A percentile compares a stretch with the other conserved stretches of the same genome.
Conservation (phyloP, 805 yeast species). For the Cyberlindnera petersonii region DNA sequence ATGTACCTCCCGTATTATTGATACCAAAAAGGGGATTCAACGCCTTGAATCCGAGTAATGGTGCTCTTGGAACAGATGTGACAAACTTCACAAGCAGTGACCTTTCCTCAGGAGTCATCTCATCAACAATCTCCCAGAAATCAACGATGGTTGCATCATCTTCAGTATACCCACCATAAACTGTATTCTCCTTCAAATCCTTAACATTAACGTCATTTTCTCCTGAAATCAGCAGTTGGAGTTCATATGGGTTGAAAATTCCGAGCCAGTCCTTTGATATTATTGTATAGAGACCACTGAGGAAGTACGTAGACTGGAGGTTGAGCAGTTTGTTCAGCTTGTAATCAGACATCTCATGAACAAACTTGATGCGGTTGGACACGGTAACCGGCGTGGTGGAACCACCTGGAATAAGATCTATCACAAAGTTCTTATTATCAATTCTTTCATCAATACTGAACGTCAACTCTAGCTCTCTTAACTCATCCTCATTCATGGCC, state of each 20-base stretch:
- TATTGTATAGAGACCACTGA: slow-evolving; percentile 66
- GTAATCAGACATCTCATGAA: slow-evolving; percentile 74
- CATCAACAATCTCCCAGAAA: slow-evolving; percentile 75
- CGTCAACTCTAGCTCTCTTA: slow-evolving; percentile 52
- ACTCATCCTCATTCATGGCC: slow-evolving; percentile 48
- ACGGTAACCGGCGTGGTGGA: slow-evolving; percentile 49
- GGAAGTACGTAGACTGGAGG: slow-evolving; percentile 57
- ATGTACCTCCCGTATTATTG: slow-evolving; percentile 36
- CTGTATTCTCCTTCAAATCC: slow-evolving; percentile 63
- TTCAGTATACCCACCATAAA: slow-evolving; percentile 58
- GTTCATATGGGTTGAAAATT: slow-evolving; percentile 80
- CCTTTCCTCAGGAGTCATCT: slow-evolving; percentile 59
- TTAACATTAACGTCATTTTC: slow-evolving; percentile 61
- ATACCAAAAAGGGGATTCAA: slow-evolving; percentile 80
- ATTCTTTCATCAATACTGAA: slow-evolving; percentile 59
- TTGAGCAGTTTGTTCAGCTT: slow-evolving; percentile 62
- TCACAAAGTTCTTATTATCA: slow-evolving; percentile 34
- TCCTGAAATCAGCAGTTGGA: slow-evolving; percentile 80
- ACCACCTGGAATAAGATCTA: slow-evolving; percentile 65
- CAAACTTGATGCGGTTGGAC: slow-evolving; percentile 63
- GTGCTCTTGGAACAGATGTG: slow-evolving; percentile 89
- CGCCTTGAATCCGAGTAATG: slow-evolving; percentile 77
- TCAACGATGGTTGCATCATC: slow-evolving; percentile 54
- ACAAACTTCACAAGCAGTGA: slow-evolving; percentile 76
- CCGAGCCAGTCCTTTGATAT: slow-evolving; percentile 73